Evolutionary conservation across 2,329 filamentous ascomycete genomes (phyloP).

Genomic region (Penicillium sp.): DNA sequence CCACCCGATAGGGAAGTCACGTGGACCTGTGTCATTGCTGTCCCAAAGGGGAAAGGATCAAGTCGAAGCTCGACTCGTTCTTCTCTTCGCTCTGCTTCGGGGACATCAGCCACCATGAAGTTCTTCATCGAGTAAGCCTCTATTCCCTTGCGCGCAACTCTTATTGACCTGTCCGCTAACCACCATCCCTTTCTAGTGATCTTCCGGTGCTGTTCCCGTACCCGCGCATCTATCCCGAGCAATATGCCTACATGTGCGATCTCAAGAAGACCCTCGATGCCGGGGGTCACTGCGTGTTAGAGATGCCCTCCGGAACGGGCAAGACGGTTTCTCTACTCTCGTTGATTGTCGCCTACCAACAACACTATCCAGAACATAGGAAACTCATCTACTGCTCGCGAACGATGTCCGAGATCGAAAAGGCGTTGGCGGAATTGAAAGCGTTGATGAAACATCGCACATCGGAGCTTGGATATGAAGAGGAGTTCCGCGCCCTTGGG

Average conservation of each 20-base stretch:
- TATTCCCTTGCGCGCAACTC: background rate
- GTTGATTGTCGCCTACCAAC: slow-evolving; percentile 94
- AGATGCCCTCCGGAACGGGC: slow-evolving; percentile 98
- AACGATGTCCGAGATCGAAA: slow-evolving; percentile 99
- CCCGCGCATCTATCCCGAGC: slow-evolving; percentile 70
- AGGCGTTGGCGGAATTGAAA: slow-evolving; percentile 87
- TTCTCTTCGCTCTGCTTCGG: slow-evolving; percentile 15
- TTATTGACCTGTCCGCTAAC: slow-evolving; percentile 7
- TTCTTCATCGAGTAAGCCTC: slow-evolving; percentile 68
- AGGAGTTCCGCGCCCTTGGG: slow-evolving; percentile 90
- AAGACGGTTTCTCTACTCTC: slow-evolving; percentile 96
- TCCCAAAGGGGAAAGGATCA: slow-evolving; percentile 32
- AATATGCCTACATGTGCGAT: slow-evolving; percentile 81
- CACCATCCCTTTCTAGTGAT: slow-evolving; percentile 47
- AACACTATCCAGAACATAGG: slow-evolving; percentile 85
- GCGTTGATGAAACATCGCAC: slow-evolving; percentile 92
- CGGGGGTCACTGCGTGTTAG: slow-evolving; percentile 90
- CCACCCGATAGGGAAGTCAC: slow-evolving; percentile 33
- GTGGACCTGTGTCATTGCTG: slow-evolving; percentile 34
- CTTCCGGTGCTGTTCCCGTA: slow-evolving; percentile 72
- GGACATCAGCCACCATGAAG: slow-evolving; percentile 59
- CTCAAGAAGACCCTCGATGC: slow-evolving; percentile 87
- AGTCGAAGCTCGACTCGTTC: background rate
- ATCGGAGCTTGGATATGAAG: slow-evolving; percentile 81
- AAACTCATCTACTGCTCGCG: slow-evolving; percentile 99